Percentiles rank a stretch among this genome's conserved stretches.
These are phyloP conservation scores for Xylogone sp. DNA, from an alignment of 2,329 filamentous ascomycete species.

Conservation along the genomic window DNA sequence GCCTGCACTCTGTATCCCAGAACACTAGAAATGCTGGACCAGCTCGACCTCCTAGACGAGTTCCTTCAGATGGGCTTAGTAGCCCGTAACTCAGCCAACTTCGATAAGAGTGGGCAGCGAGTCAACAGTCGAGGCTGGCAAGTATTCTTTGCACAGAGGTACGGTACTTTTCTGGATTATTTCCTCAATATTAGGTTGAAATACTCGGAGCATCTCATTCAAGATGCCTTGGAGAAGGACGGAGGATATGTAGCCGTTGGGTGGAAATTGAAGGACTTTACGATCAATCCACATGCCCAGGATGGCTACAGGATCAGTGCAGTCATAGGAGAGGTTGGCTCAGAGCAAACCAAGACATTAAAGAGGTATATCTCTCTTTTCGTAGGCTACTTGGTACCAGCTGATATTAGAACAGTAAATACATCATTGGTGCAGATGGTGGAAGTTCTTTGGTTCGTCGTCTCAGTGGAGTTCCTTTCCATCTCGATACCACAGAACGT, in stretches of 20 bases:
- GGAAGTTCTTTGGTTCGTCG: conserved; percentile 7
- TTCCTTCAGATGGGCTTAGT: conserved; percentile 1
- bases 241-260: too few relatives aligned
- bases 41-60: conserved; percentile 2
- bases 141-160: neutral
- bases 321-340: too few relatives aligned
- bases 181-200: conserved; percentile 7
- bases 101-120: conserved; percentile 1
- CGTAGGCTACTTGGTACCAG: too few relatives aligned
- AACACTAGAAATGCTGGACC: conserved; percentile 9
- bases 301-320: too few relatives aligned
- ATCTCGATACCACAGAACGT: conserved; percentile 3
- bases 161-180: conserved; percentile 7
- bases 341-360: too few relatives aligned
- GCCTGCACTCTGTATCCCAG: conserved; percentile 7
- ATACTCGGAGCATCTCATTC: conserved; percentile 5
- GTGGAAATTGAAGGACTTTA: too few relatives aligned
- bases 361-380: too few relatives aligned
- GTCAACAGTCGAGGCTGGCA: conserved; percentile 4
- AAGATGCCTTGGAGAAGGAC: neutral
- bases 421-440: conserved; percentile 13
- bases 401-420: conserved; percentile 8
- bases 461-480: conserved; percentile 5
- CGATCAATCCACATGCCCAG: too few relatives aligned
- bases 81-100: conserved; percentile 1